Percentiles rank a stretch among this genome's conserved stretches.
Conservation (phyloP, 257 asterid genomes). For the Oldenlandia corymbosa region DNA sequence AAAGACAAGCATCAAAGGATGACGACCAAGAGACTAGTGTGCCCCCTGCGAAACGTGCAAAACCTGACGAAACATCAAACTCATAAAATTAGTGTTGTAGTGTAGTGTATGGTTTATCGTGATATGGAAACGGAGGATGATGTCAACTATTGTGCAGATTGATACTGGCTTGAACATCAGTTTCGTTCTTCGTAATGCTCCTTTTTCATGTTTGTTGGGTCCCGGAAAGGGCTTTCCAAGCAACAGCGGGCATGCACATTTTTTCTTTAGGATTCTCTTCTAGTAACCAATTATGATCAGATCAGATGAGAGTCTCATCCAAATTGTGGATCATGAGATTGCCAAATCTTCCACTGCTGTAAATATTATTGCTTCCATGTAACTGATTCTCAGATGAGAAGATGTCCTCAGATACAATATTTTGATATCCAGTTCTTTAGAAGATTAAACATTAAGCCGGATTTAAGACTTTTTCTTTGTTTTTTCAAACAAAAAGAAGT, state of each 20-base stretch:
- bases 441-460: too few relatives aligned
- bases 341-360: background rate
- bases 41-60: constrained; percentile 39
- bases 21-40: constrained; percentile 17
- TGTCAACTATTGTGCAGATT: constrained; percentile 14
- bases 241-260: too few relatives aligned
- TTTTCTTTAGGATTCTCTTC: too few relatives aligned
- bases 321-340: background rate
- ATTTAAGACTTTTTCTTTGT: too few relatives aligned
- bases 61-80: constrained; percentile 27
- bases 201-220: background rate
- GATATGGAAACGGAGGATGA: constrained; percentile 1
- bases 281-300: background rate
- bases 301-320: background rate
- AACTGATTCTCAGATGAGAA: background rate
- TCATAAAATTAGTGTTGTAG: constrained; percentile 14
- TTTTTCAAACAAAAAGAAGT: too few relatives aligned
- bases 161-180: constrained; percentile 10
- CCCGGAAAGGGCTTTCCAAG: background rate
- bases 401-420: background rate
- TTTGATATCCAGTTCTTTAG: background rate
- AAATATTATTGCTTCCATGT: background rate
- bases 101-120: background rate
- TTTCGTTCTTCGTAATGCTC: background rate
- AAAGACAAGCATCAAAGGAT: constrained; percentile 25